Conservation (phyloP, 345 rosid genomes). For the Melaleuca quinquenervia region DNA sequence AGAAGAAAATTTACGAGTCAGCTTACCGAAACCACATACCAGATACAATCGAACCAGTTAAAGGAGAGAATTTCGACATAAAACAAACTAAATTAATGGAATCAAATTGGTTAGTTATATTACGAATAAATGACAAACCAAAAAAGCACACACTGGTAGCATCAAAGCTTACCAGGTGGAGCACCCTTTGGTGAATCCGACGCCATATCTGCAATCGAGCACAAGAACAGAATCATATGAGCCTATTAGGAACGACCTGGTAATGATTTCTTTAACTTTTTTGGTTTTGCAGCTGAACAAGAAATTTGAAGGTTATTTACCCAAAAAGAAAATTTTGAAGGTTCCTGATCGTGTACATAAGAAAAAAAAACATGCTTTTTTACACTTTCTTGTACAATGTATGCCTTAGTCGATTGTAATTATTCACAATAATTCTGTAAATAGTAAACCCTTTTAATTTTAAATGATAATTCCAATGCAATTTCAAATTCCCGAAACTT, state of each 20-base stretch:
- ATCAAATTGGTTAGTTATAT: not conserved
- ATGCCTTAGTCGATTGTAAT: not conserved
- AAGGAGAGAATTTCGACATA: not conserved
- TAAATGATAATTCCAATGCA: not conserved
- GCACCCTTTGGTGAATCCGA: slow-evolving; percentile 1
- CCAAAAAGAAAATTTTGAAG: too few species aligned
- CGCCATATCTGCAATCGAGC: slow-evolving; percentile 1
- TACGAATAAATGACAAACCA: not conserved
- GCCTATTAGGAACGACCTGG: not conserved
- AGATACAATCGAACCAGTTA: not conserved
- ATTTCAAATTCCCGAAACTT: not conserved
- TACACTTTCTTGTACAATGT: not conserved
- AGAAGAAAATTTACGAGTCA: not conserved
- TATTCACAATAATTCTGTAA: not conserved
- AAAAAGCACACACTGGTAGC: not conserved
- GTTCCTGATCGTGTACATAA: not conserved
- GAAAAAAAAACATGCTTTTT: not conserved
- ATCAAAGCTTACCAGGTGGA: slow-evolving; percentile 1
- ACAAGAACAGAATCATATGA: not conserved
- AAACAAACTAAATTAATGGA: not conserved
- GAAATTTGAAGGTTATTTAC: not conserved
- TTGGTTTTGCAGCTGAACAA: not conserved
- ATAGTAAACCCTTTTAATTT: not conserved
- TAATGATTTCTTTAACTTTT: not conserved
- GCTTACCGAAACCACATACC: not conserved